phyloP scores from a whole-genome alignment of 257 asterid genomes.

The Echium plantagineum region DNA sequence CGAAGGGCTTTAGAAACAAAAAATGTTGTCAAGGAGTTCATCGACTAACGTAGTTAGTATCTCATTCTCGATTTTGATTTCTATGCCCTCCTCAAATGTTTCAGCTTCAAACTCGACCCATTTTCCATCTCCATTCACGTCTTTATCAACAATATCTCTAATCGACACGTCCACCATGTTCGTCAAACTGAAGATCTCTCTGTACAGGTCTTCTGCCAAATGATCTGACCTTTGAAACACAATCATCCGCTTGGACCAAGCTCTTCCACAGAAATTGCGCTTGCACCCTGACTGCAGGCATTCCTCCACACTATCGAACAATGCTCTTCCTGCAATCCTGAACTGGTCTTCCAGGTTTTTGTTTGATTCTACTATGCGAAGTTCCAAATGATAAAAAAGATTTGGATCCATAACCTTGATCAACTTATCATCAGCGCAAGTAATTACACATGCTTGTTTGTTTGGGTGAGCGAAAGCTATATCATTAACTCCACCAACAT shows the following conservation, averaged over 20 bases:
- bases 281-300: slow-evolving; percentile 39
- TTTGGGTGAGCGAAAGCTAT: too few species aligned
- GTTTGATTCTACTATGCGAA: slow-evolving; percentile 25
- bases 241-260: slow-evolving; percentile 48
- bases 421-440: too few species aligned
- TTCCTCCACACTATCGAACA: slow-evolving; percentile 64
- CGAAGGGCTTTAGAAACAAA: slow-evolving; percentile 12
- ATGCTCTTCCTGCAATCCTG: slow-evolving; percentile 39
- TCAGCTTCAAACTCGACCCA: slow-evolving; percentile 77
- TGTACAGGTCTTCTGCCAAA: slow-evolving; percentile 66
- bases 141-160: slow-evolving; percentile 84
- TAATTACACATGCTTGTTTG: too few species aligned
- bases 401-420: slow-evolving; percentile 45
- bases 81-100: slow-evolving; percentile 72
- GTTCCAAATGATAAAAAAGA: slow-evolving; percentile 52
- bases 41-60: slow-evolving; percentile 58
- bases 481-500: too few species aligned
- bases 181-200: slow-evolving; percentile 63
- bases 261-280: slow-evolving; percentile 31
- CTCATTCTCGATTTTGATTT: slow-evolving; percentile 56
- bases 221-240: slow-evolving; percentile 28
- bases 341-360: slow-evolving; percentile 33
- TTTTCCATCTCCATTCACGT: slow-evolving; percentile 71
- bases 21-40: slow-evolving; percentile 54
- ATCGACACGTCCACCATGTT: slow-evolving; percentile 69